A percentile compares a stretch with the other conserved stretches of the same genome.
phyloP scores from a whole-genome alignment of 2,329 filamentous ascomycete genomes.

The Colletotrichum ledebouriae region DNA sequence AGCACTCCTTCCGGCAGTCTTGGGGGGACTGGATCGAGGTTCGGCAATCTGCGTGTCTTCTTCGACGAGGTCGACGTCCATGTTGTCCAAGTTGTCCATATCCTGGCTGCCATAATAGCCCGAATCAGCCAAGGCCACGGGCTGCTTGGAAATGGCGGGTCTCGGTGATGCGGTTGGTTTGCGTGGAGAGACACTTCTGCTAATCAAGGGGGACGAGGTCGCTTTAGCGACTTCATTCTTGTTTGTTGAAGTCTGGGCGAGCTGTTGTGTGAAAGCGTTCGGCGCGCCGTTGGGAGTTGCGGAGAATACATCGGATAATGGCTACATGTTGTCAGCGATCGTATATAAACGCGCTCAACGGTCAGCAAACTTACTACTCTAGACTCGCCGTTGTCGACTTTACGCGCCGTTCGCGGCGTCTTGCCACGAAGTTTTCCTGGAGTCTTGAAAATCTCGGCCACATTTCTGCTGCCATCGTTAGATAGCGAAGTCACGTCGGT shows the following conservation, averaged over 20 bases:
- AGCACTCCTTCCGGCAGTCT: slow-evolving; percentile 32
- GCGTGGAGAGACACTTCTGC: slow-evolving; percentile 51
- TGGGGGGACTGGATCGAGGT: slow-evolving; percentile 33
- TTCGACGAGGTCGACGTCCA: slow-evolving; percentile 52
- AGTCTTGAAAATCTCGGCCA: slow-evolving; percentile 96
- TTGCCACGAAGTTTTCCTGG: slow-evolving; percentile 86
- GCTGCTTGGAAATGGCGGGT: slow-evolving; percentile 49
- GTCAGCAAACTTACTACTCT: slow-evolving; percentile 70
- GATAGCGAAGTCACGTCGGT: slow-evolving; percentile 23
- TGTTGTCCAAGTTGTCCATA: slow-evolving; percentile 35
- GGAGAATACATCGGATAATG: slow-evolving; percentile 71
- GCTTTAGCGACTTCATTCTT: slow-evolving; percentile 70
- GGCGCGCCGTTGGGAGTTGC: slow-evolving; percentile 66
- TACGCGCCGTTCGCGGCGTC: slow-evolving; percentile 80
- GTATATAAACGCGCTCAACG: slow-evolving; percentile 12
- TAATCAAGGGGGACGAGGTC: slow-evolving; percentile 51
- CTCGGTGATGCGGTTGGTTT: slow-evolving; percentile 51
- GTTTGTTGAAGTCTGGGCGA: slow-evolving; percentile 65
- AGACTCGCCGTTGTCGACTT: slow-evolving; percentile 67
- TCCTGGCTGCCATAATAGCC: slow-evolving; percentile 78
- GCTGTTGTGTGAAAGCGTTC: slow-evolving; percentile 66
- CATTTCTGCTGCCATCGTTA: slow-evolving; percentile 70
- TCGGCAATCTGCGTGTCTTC: slow-evolving; percentile 45
- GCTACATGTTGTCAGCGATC: slow-evolving; percentile 58
- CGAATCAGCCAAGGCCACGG: slow-evolving; percentile 69